Evolutionary conservation across 495 filamentous ascomycete species (phyloP), one percentile per base, ranked within the genome.

Genomic region (Polyplosphaeria fusca): DNA sequence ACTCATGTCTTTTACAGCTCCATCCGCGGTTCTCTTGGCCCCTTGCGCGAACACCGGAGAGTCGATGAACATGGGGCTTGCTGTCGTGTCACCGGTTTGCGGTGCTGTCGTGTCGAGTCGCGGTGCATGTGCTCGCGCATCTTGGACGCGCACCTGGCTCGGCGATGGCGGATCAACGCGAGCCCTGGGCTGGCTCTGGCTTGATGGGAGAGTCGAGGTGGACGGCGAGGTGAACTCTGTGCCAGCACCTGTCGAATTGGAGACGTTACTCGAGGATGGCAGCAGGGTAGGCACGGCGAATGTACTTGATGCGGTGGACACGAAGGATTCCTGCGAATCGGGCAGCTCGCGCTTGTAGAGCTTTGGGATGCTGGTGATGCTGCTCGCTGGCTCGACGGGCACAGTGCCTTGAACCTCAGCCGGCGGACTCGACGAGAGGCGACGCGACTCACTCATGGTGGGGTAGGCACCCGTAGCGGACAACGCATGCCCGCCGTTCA

Each of bases 1-100:
- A 2, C 4, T 32, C 16, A 47, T 23, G n/a, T 32, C 22, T 46
- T 66, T 66, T 18, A 66, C 54, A 16, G 50, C 28, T 0, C 63
- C 63, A 42, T 45, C 47, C 26, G 63, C 63, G n/a, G 48, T 66
- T 32, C 63, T 58, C 58, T 66, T 66, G 5, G 51, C 55, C 12
- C 52, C 58, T 16, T 49, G 63, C 4, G 46, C 43, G 9, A 62
- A 28, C 16, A 52, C 47, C 0, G 63, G 58, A 1, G 49, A 58
- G 44, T 66, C 58, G 18, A 56, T n/a, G 24, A 51, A 51, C 54
- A 66, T 59, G 38, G 63, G 63, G 35, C 58, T 62, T 13, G 53
- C 43, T 48, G 56, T 52, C 20, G 58, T 58, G 42, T 48, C 57
- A 58, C 53, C 48, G 46, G 53, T 58, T 52, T 38, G 49, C 52